Evolutionary conservation across 1,284 basidiomycete species (phyloP).

Genomic region (Boletellus sp.): DNA sequence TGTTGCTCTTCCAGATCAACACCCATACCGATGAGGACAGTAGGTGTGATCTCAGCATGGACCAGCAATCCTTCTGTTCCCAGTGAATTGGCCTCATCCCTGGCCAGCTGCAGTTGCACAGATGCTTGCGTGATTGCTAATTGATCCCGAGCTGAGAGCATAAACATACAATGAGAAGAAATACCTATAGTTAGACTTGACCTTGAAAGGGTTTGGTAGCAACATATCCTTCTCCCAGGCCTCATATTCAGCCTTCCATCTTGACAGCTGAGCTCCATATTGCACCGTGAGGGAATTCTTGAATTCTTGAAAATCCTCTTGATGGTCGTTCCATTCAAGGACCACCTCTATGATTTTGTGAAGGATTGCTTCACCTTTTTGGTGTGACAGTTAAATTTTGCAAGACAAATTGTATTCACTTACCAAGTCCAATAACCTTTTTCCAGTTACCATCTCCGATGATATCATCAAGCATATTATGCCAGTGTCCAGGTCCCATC

Average conservation of each 20-base stretch:
- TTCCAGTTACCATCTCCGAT: too few relatives aligned
- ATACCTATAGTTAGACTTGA: too few relatives aligned
- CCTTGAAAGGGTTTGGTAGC: conserved; percentile 3
- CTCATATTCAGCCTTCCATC: conserved; percentile 4
- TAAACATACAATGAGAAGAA: too few relatives aligned
- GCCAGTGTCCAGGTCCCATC: too few relatives aligned
- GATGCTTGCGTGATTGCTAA: conserved; percentile 2
- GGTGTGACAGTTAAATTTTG: background rate
- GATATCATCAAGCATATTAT: too few relatives aligned
- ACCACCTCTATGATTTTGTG: conserved; percentile 2
- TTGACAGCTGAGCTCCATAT: background rate
- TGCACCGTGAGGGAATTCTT: background rate
- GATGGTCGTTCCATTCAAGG: too few relatives aligned
- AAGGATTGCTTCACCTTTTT: background rate
- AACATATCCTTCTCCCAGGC: background rate
- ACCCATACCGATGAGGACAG: conserved; percentile 1
- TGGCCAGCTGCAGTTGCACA: conserved; percentile 1
- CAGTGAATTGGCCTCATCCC: background rate
- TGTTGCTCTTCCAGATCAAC: conserved; percentile 11
- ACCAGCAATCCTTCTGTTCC: too few relatives aligned
- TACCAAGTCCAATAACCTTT: too few relatives aligned
- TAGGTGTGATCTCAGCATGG: background rate
- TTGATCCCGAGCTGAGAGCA: too few relatives aligned
- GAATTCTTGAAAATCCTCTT: background rate
- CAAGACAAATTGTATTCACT: background rate